Evolutionary conservation across 495 filamentous ascomycete species (phyloP).

Genomic region (Aspergillus nanangensis): DNA sequence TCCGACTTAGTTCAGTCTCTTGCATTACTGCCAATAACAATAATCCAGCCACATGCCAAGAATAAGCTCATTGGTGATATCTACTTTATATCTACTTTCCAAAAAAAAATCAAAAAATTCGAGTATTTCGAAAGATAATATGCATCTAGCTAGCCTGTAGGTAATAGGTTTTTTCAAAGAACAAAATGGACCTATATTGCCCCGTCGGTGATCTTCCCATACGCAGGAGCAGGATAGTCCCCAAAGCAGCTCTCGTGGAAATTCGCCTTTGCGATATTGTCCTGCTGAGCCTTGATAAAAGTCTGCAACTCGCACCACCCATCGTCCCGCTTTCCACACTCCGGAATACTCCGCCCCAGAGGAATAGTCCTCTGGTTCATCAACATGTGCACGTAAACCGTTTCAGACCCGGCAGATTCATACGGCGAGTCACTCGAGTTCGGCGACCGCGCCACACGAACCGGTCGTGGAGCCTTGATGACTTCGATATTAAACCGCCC

Average conservation of each 20-base stretch:
- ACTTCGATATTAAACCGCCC: constrained; percentile 36
- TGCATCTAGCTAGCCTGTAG: too few species aligned
- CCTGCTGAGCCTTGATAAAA: constrained; percentile 19
- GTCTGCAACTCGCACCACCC: constrained; percentile 24
- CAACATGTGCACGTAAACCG: constrained; percentile 2
- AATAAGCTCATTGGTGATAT: too few species aligned
- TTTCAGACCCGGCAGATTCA: too few species aligned
- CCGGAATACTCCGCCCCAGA: not conserved
- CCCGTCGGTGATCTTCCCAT: not conserved
- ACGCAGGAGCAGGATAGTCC: constrained; percentile 8
- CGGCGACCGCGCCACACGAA: not conserved
- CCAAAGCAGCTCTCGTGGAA: constrained; percentile 27
- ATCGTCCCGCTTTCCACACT: constrained; percentile 23
- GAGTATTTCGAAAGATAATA: too few species aligned
- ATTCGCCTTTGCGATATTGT: constrained; percentile 17
- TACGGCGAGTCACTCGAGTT: too few species aligned
- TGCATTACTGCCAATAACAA: too few species aligned
- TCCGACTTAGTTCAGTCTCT: too few species aligned
- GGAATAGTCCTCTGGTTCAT: constrained; percentile 12
- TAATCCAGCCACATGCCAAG: too few species aligned
- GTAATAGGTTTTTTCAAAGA: too few species aligned
- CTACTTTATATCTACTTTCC: too few species aligned
- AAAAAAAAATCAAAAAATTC: too few species aligned
- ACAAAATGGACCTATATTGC: too few species aligned
- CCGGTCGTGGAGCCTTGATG: constrained; percentile 18